Evolutionary conservation across 345 rosid species (phyloP).

Genomic region (Pugionium dolabratum): DNA sequence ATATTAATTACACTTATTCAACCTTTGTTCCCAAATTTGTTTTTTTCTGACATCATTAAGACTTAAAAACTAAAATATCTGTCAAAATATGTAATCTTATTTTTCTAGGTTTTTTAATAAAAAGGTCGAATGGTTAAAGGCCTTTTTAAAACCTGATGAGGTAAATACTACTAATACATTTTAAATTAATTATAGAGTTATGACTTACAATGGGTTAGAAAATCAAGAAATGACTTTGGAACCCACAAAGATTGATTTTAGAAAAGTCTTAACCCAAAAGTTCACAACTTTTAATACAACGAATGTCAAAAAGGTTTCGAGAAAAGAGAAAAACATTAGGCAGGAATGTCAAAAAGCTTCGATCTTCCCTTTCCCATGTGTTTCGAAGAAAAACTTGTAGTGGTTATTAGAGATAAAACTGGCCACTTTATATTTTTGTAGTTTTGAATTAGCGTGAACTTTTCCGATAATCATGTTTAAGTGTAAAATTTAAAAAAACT

Average conservation of each 20-base stretch:
- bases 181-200: background rate
- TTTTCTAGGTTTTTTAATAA: too few species aligned
- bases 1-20: too few species aligned
- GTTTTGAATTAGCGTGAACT: too few species aligned
- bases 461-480: too few species aligned
- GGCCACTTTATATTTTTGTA: background rate
- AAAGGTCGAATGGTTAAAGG: too few species aligned
- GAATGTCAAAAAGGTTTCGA: conserved; percentile 32
- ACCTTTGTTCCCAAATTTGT: too few species aligned
- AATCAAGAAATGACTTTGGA: conserved; percentile 27
- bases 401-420: conserved; percentile 1
- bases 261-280: conserved; percentile 19
- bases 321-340: conserved; percentile 11
- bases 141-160: too few species aligned
- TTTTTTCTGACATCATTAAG: too few species aligned
- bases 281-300: conserved; percentile 16
- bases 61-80: too few species aligned
- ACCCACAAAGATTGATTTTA: conserved; percentile 12
- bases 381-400: background rate
- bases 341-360: conserved; percentile 31
- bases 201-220: background rate
- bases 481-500: too few species aligned
- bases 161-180: too few species aligned
- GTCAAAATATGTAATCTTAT: too few species aligned
- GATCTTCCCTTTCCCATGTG: background rate